phyloP scores from a whole-genome alignment of 1,284 basidiomycete genomes.

The Rhodotorula sp. region DNA sequence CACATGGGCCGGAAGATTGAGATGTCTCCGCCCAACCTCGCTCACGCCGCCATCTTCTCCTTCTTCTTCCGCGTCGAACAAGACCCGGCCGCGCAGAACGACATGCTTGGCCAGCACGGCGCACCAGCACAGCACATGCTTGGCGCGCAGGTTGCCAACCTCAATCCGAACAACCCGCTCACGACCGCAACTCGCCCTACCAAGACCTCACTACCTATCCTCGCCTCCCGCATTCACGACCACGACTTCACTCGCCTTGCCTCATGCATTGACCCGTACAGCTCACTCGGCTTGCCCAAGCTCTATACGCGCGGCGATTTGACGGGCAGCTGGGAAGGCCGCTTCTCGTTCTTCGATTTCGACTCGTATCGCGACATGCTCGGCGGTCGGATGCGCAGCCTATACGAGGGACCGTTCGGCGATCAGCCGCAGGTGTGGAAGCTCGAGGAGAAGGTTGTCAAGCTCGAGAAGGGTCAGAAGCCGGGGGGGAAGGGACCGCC shows the following conservation, averaged over 20 bases:
- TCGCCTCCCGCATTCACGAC: conserved; percentile 49
- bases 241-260: conserved; percentile 49
- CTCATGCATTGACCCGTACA: conserved; percentile 51
- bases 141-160: background rate
- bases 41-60: conserved; percentile 48
- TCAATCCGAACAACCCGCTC: background rate
- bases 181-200: conserved; percentile 30
- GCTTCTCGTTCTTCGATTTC: conserved; percentile 58
- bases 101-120: conserved; percentile 7
- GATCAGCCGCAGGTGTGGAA: conserved; percentile 59
- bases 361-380: conserved; percentile 56
- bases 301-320: conserved; percentile 51
- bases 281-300: conserved; percentile 49
- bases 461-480: conserved; percentile 19
- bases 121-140: conserved; percentile 24
- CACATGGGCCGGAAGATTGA: conserved; percentile 48
- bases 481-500: conserved; percentile 31
- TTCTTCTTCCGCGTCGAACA: conserved; percentile 50
- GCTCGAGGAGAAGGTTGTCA: conserved; percentile 53
- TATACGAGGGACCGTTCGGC: conserved; percentile 55
- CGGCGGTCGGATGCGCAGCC: conserved; percentile 50
- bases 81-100: conserved; percentile 44
- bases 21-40: conserved; percentile 45
- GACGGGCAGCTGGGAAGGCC: conserved; percentile 57
- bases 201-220: conserved; percentile 38